Percentiles rank a stretch among this genome's conserved stretches.
phyloP scores from a whole-genome alignment of 2,329 filamentous ascomycete species.

The Cladophialophora exuberans region DNA sequence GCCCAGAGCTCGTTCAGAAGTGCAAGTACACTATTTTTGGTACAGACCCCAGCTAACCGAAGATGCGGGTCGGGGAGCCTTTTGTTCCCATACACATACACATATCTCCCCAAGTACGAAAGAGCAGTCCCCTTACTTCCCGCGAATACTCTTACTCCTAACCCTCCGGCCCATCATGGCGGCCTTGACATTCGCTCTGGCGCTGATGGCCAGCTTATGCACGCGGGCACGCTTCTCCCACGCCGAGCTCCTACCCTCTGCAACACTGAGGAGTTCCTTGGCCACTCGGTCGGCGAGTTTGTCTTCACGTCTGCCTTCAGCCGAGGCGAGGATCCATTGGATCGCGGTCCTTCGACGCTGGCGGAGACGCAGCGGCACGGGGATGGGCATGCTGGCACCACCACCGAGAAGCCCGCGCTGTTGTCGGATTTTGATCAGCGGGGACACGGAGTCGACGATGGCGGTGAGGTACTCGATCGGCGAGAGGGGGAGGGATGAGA shows the following conservation, averaged over 20 bases:
- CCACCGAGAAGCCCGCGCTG: slow-evolving; percentile 82
- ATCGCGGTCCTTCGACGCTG: slow-evolving; percentile 80
- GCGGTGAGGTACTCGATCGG: slow-evolving; percentile 87
- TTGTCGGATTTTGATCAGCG: slow-evolving; percentile 77
- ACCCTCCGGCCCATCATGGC: slow-evolving; percentile 35
- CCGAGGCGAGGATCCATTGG: slow-evolving; percentile 85
- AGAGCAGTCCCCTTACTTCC: background rate
- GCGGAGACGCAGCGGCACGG: slow-evolving; percentile 72
- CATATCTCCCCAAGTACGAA: background rate
- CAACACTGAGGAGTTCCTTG: slow-evolving; percentile 82
- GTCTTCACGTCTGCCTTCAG: slow-evolving; percentile 73
- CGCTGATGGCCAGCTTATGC: slow-evolving; percentile 79
- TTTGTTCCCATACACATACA: background rate
- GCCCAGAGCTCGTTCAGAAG: too few relatives aligned
- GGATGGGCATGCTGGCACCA: slow-evolving; percentile 80
- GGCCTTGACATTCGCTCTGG: slow-evolving; percentile 70
- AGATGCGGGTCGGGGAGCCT: too few relatives aligned
- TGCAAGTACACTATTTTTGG: too few relatives aligned
- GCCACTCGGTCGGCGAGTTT: slow-evolving; percentile 79
- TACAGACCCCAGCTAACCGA: too few relatives aligned
- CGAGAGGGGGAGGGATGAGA: slow-evolving; percentile 80
- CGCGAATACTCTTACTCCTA: slow-evolving; percentile 10
- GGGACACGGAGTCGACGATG: slow-evolving; percentile 90
- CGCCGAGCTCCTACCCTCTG: slow-evolving; percentile 79
- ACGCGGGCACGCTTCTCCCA: slow-evolving; percentile 81